Evolutionary conservation across 2,329 filamentous ascomycete genomes (phyloP), one percentile per base, ranked within the genome.

Genomic region (Colletotrichum kahawae): DNA sequence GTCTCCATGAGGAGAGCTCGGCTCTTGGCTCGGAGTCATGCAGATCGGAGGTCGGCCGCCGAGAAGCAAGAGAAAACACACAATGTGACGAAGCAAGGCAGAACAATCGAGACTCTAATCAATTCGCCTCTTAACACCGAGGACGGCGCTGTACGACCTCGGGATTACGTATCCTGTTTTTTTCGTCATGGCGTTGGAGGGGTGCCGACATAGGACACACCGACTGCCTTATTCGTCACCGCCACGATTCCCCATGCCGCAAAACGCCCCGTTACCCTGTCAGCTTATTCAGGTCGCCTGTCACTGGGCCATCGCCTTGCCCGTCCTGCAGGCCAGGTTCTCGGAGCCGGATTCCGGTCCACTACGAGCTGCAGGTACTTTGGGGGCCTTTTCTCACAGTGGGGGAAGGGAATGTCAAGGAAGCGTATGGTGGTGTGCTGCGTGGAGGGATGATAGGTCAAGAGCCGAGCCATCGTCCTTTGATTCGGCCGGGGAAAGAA

Each of bases 241-340:
- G 70, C 73, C 34, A 48, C n/a, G 57, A 21, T 31, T 29, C 67
- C 36, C 34, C 29, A 54, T 38, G 7, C 48, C 48, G 29, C 48
- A 56, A 54, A 12, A 56, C 48, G 36, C 56, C 56, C 27, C 60
- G 36, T 34, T 54, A 27, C 73, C 69, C 70, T 73, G 73, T 75
- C 73, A 68, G 73, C 69, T 75, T 67, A 75, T 73, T 75, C 70
- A 65, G 24, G 57, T 59, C 43, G 34, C 59, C 36, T 73, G 34
- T 68, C 56, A 75, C 69, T 72, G 72, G 63, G 65, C 33, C 56
- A 33, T 60, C 36, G 62, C 62, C 62, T 27, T 51, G 62, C 24
- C 36, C 51, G 51, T 18, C 54, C 66, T 60, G 60, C 38, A 56
- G 60, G 62, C 62, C 38, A 72, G 69, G 34, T 67, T 67, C 27